phyloP scores from a whole-genome alignment of 108 stramenopile species.

The Cyclotella baltica region DNA sequence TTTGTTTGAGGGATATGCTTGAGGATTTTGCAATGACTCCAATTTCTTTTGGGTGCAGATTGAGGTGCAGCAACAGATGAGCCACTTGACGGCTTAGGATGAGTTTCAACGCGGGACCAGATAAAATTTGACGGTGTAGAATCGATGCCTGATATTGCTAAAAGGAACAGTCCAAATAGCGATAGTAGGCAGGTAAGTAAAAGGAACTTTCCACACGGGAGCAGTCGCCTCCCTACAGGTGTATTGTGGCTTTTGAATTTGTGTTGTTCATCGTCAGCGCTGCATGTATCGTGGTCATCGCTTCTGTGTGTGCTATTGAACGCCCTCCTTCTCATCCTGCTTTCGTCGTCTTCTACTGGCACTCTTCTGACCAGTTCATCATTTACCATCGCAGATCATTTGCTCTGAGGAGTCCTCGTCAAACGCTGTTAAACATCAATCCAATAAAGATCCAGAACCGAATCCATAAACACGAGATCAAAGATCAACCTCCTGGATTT shows the following conservation, averaged over 20 bases:
- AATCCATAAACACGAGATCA: too few relatives aligned
- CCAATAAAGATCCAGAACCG: too few relatives aligned
- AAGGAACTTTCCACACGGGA: not conserved
- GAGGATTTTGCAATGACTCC: constrained; percentile 12
- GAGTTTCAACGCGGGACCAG: not conserved
- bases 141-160: not conserved
- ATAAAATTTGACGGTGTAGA: not conserved
- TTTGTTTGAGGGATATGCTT: not conserved
- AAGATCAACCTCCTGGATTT: too few relatives aligned
- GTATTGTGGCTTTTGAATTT: not conserved
- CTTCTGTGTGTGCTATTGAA: not conserved
- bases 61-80: not conserved
- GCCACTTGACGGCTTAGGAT: not conserved
- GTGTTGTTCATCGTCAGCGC: not conserved
- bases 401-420: too few relatives aligned
- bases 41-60: not conserved
- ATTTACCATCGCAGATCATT: too few relatives aligned
- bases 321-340: not conserved
- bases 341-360: not conserved
- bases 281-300: not conserved
- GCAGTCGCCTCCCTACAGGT: too few relatives aligned
- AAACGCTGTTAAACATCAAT: too few relatives aligned
- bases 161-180: not conserved
- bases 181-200: not conserved
- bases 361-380: too few relatives aligned